Base-by-base conservation (phyloP, 2,329 filamentous ascomycete genomes). In the Colletotrichum spinosum region DNA sequence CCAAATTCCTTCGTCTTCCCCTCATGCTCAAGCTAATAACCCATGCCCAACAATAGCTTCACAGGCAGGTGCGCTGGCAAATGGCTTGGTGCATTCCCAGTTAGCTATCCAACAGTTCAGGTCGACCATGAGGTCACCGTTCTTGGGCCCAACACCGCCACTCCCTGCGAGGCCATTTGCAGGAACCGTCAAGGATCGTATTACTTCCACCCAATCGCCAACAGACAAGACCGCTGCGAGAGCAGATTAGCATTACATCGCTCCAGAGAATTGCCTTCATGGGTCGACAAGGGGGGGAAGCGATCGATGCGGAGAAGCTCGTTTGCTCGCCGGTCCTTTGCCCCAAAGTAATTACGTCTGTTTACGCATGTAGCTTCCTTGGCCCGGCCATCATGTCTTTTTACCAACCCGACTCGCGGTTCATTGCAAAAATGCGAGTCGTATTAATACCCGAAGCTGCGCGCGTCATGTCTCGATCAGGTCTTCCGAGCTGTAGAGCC, bases 401-500 rank as follows among this genome's bases (percentile, higher is more conserved):
- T 15, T 46, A 48, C 62, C 49, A 12, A 34, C 37, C 39, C 33
- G 44, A 50, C 17, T 15, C 35, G 35, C 34, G 33, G 42, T 39
- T 60, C 56, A 49, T 34, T 38, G 45, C 25, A 12, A 35, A 52
- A 37, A 8, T 25, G 55, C 25, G 37, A 42, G 50, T 46, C 42
- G 65, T 69, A 69, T 69, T 69, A 69, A 69, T 61, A 68, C 67
- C 67, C 56, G 48, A 49, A 25, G 37, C 48, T 10, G 62, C 58
- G 37, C 62, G 35, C 42, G 34, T 56, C 54, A 44, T 44, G 52
- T 45, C 52, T 42, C 25, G 46, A 38, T 54, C 58, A 37, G 51
- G 15, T 25, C 37, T 50, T 12, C 42, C 37, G 58, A 62, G 25
- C 37, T 57, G 41, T 60, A 48, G 54, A 67, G 52, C 46, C 44